Conservation (phyloP, 1,284 basidiomycete genomes). For the Leccinum pachyderme region DNA sequence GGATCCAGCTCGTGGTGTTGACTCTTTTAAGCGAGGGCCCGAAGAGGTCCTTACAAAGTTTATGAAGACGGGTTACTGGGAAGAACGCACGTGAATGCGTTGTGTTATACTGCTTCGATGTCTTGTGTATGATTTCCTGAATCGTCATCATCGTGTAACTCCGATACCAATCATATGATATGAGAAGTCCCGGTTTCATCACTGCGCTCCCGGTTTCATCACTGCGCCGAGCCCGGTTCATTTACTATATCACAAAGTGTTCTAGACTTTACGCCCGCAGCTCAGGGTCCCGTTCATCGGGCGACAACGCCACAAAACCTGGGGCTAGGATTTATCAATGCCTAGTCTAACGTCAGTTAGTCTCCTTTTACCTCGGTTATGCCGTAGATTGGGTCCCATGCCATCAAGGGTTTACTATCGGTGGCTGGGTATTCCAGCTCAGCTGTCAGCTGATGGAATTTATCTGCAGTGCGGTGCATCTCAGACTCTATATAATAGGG, state of each 20-base stretch:
- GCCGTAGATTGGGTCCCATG: neutral
- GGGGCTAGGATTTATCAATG: neutral
- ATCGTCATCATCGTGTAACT: neutral
- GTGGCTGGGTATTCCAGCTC: slow-evolving; percentile 9
- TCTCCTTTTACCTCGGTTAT: neutral
- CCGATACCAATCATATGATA: slow-evolving; percentile 2
- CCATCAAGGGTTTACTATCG: neutral
- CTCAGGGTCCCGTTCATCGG: neutral
- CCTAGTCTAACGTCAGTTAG: too few species aligned
- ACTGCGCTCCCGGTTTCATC: neutral
- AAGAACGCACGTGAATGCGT: slow-evolving; percentile 39
- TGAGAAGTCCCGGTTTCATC: neutral
- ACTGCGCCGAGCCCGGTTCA: neutral
- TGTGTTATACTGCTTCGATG: slow-evolving; percentile 4
- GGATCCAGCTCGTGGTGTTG: slow-evolving; percentile 77
- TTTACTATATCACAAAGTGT: slow-evolving; percentile 2
- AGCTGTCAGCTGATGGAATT: slow-evolving; percentile 24
- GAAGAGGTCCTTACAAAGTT: slow-evolving; percentile 81
- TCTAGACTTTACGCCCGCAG: neutral
- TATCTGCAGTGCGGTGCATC: slow-evolving; percentile 13
- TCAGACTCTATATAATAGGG: slow-evolving; percentile 14
- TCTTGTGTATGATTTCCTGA: slow-evolving; percentile 2
- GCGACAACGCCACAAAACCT: neutral
- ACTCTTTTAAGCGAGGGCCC: slow-evolving; percentile 77
- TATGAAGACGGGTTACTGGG: slow-evolving; percentile 71